Evolutionary conservation across 116 monocot species (phyloP), one percentile per base, ranked within the genome.

Genomic region (Iris pallida): DNA sequence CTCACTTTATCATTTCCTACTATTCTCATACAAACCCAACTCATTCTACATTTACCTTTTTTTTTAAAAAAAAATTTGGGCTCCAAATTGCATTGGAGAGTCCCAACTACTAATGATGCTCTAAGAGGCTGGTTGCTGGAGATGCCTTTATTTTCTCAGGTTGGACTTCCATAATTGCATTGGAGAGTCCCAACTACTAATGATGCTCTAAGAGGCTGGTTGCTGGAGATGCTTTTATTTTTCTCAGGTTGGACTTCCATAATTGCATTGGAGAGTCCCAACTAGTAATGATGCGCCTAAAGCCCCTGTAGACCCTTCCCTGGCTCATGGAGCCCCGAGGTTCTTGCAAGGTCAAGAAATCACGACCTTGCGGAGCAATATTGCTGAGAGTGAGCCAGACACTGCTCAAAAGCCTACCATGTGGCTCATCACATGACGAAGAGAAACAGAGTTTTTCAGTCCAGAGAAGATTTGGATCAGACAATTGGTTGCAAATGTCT

Each of bases 111-210:
- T n/a, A n/a, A n/a, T n/a, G n/a, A n/a, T n/a, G n/a, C n/a, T n/a
- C 84, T 20, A 84, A 84, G 49, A 79, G 79, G 64, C 80, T 84
- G 20, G 80, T 84, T 54, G 84, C 84, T 48, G 84, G 84, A 4
- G 84, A 84, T 61, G 84, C 84, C 15, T 84, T 84, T 54, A 84
- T 43, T 84, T 84, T 47, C 53, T 84, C 5, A 80, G 84, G 84
- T 84, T 16, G 4, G 43, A 18, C 47, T 16, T 17, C 55, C 55
- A 12, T 16, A 70, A 8, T 8, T 4, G 47, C 0, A 13, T 64
- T 16, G 0, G 45, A 47, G n/a, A n/a, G n/a, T n/a, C n/a, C n/a
- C n/a, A n/a, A n/a, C n/a, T n/a, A n/a, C n/a, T n/a, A n/a, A n/a
- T n/a, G n/a, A n/a, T n/a, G n/a, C n/a, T n/a, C n/a, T n/a, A n/a